Evolutionary conservation across 306 rosid genomes (phyloP).

Genomic region (Myrica gale): DNA sequence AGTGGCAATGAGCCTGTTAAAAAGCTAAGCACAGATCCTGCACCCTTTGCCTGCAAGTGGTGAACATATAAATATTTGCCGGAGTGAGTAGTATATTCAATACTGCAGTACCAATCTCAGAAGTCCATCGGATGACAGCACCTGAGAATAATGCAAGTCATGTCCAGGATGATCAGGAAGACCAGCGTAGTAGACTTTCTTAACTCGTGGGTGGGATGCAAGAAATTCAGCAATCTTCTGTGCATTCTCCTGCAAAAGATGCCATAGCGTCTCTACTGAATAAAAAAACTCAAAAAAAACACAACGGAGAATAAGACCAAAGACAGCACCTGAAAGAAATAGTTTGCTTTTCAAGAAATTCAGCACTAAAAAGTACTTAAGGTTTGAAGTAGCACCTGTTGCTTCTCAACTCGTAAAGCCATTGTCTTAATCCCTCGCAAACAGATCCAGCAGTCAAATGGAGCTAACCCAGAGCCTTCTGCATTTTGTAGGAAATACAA

Average conservation of each 20-base stretch:
- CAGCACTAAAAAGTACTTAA: slow-evolving; percentile 3
- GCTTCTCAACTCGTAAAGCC: slow-evolving; percentile 88
- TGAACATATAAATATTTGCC: slow-evolving; percentile 15
- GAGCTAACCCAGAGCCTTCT: slow-evolving; percentile 91
- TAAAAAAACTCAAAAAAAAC: neutral
- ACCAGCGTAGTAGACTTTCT: slow-evolving; percentile 77
- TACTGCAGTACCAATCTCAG: slow-evolving; percentile 19
- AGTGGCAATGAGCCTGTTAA: slow-evolving; percentile 76
- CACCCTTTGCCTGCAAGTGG: slow-evolving; percentile 75
- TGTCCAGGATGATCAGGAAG: slow-evolving; percentile 72
- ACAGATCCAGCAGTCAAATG: slow-evolving; percentile 88
- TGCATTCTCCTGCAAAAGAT: slow-evolving; percentile 71
- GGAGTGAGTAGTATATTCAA: neutral
- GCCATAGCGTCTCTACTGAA: neutral
- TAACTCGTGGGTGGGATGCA: slow-evolving; percentile 68
- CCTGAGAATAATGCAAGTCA: slow-evolving; percentile 85
- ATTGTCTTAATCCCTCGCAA: slow-evolving; percentile 86
- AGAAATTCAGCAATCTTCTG: slow-evolving; percentile 93
- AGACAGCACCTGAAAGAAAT: neutral
- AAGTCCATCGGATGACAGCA: slow-evolving; percentile 27
- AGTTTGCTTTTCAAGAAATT: neutral
- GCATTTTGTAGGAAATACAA: slow-evolving; percentile 88
- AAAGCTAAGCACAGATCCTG: slow-evolving; percentile 92
- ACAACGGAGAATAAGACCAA: neutral
- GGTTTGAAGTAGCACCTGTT: slow-evolving; percentile 63